These are phyloP conservation scores for Curvularia lunata DNA, from an alignment of 2,329 filamentous ascomycete genomes.

Conservation along the genomic window DNA sequence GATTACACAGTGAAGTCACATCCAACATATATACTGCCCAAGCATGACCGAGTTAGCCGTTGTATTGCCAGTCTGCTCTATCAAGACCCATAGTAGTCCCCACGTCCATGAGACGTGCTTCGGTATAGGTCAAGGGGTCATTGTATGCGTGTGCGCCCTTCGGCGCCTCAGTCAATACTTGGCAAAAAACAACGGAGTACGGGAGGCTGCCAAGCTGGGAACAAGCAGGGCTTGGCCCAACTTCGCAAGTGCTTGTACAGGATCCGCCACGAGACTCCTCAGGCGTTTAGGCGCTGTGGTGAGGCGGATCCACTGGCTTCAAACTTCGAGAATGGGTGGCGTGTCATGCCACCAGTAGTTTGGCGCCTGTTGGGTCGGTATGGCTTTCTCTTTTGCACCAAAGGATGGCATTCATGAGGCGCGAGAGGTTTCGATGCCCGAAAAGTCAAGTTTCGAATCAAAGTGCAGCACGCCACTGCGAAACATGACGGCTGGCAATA, in stretches of 20 bases:
- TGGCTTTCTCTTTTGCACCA: conserved; percentile 1
- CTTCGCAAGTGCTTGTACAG: conserved; percentile 12
- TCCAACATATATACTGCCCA: conserved; percentile 25
- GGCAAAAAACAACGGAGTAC: conserved; percentile 10
- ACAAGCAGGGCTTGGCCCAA: conserved; percentile 10
- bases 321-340: conserved; percentile 21
- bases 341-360: conserved; percentile 7
- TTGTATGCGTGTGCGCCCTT: conserved; percentile 15
- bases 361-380: conserved; percentile 9
- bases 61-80: conserved; percentile 6
- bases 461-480: conserved; percentile 23
- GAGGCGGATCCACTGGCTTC: conserved; percentile 30
- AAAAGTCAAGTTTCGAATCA: conserved; percentile 35
- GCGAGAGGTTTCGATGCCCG: conserved; percentile 26
- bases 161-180: conserved; percentile 20
- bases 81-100: conserved; percentile 24
- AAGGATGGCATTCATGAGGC: conserved; percentile 22
- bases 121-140: conserved; percentile 17
- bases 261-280: conserved; percentile 14
- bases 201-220: conserved; percentile 13
- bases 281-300: conserved; percentile 15
- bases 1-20: background rate
- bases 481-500: conserved; percentile 27
- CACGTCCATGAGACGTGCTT: conserved; percentile 34
- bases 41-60: background rate